phyloP scores from a whole-genome alignment of 2,329 filamentous ascomycete species.

The Xylariaceae sp. region DNA sequence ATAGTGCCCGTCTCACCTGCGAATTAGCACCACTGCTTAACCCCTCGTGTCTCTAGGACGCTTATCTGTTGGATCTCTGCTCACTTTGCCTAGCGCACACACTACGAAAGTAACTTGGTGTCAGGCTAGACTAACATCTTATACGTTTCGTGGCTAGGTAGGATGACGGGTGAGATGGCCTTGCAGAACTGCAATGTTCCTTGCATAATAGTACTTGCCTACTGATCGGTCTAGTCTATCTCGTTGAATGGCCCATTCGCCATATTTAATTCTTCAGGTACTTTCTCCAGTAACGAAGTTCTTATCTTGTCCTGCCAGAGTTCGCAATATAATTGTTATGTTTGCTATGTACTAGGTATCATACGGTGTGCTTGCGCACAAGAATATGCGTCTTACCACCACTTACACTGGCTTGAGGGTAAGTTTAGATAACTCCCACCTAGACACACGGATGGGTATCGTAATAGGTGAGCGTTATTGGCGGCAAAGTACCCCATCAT shows the following conservation, averaged over 20 bases:
- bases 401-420: too few species aligned
- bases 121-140: neutral
- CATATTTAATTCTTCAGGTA: neutral
- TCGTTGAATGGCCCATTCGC: neutral
- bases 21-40: constrained; percentile 22
- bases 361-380: too few species aligned
- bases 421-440: too few species aligned
- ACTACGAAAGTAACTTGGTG: neutral
- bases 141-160: neutral
- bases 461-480: too few species aligned
- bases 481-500: too few species aligned
- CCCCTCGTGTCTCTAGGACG: constrained; percentile 26
- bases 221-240: neutral
- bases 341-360: too few species aligned
- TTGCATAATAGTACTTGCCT: neutral
- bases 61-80: constrained; percentile 25
- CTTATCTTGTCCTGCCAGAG: neutral
- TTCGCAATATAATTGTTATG: too few species aligned
- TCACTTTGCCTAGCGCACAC: neutral
- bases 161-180: too few species aligned
- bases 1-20: constrained; percentile 8
- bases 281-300: neutral
- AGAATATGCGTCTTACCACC: too few species aligned
- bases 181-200: neutral
- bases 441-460: too few species aligned